These are phyloP conservation scores for Arthroderma sp. DNA, from an alignment of 2,329 filamentous ascomycete genomes.

Conservation along the genomic window DNA sequence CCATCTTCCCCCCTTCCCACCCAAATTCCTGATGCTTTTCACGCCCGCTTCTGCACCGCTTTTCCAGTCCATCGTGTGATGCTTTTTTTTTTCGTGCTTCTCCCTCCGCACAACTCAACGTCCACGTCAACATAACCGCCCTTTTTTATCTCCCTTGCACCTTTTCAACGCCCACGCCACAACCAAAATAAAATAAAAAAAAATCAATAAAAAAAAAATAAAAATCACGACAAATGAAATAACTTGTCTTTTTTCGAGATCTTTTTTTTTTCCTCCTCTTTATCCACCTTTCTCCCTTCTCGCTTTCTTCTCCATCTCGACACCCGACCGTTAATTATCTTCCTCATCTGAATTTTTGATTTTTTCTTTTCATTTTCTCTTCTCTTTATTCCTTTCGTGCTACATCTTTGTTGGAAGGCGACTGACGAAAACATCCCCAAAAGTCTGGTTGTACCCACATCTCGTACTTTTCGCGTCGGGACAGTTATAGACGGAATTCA, in stretches of 20 bases:
- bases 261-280: conserved; percentile 7
- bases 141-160: conserved; percentile 1
- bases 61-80: neutral
- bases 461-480: too few relatives aligned
- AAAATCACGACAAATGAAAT: neutral
- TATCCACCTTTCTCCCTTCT: conserved; percentile 5
- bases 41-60: too few relatives aligned
- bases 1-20: conserved; percentile 7
- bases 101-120: neutral
- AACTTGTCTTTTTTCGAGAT: conserved; percentile 8
- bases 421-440: too few relatives aligned
- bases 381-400: conserved; percentile 11
- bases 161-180: neutral
- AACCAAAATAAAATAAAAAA: too few relatives aligned
- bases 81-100: neutral
- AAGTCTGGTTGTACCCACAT: too few relatives aligned
- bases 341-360: conserved; percentile 6
- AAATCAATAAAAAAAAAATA: neutral
- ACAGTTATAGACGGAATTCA: neutral
- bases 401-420: too few relatives aligned
- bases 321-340: conserved; percentile 2
- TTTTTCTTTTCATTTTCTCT: conserved; percentile 5
- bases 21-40: conserved; percentile 5
- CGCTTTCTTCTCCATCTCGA: conserved; percentile 6
- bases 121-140: neutral